Evolutionary conservation across 1,284 basidiomycete species (phyloP), one percentile per base, ranked within the genome.

Genomic region (Paramarasmius palmivorus): DNA sequence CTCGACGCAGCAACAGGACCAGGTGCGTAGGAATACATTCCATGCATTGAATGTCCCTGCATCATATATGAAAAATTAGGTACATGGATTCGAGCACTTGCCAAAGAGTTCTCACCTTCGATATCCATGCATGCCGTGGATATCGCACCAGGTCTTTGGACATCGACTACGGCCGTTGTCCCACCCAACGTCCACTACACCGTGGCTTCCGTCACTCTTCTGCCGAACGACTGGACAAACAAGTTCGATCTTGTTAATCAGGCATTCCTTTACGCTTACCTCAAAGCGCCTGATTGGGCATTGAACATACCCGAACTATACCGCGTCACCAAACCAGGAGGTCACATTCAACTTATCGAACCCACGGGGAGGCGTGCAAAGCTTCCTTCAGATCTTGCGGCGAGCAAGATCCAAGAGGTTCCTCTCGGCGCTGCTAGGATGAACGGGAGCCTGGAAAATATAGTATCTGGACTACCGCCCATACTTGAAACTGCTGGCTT

Each of bases 201-300:
- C 4, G 40, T 49, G 17, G 46, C 45, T 15, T 57, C 58, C 15
- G 23, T 53, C 15, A 52, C 49, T 12, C 14, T 25, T n/a, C 53
- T 59, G 12, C 58, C 58, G 3, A 14, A 34, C 12, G 56, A 56
- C 14, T 57, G 56, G 58, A 25, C 49, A 8, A 35, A 54, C 59
- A 61, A 61, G 37, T 49, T 67, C 53, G 50, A 59, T 38, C 25
- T 52, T 50, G 54, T 57, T 44, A 58, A 61, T 49, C 58, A 59
- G 35, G 54, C 54, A 26, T 49, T 59, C 19, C 53, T 61, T 15
- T 49, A 54, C 10, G 56, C 49, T 17, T 56, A 49, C 2, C 49
- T 61, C 29, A 54, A 46, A 35, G n/a, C 14, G 10, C 9, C 41
- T 3, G 53, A 58, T 22, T 61, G 60, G 60, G 26, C 46, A 2